These are phyloP conservation scores for Oehlia diaphana DNA, from an alignment of 192 early-diverging fungal species.

Conservation along the genomic window DNA sequence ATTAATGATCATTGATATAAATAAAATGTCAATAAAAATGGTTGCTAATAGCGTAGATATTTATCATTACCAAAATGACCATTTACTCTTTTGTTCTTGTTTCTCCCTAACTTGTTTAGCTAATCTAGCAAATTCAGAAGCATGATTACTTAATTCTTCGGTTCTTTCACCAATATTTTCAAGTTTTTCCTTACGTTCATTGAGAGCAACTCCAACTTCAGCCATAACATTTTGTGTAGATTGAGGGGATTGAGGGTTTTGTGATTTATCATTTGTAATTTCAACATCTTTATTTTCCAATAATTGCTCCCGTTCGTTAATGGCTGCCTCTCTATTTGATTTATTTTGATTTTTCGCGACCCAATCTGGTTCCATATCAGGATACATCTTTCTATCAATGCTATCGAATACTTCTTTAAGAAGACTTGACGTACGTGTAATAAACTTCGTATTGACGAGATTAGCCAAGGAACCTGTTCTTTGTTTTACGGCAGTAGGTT, in stretches of 20 bases:
- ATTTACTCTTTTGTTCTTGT: not conserved
- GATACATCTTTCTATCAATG: slow-evolving; percentile 1
- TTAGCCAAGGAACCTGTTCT: not conserved
- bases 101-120: slow-evolving; percentile 60
- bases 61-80: too few relatives aligned
- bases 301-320: not conserved
- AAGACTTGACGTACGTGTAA: not conserved
- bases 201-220: slow-evolving; percentile 41
- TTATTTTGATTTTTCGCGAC: not conserved
- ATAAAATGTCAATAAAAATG: too few relatives aligned
- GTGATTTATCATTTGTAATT: not conserved
- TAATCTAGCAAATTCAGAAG: slow-evolving; percentile 55
- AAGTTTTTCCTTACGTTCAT: slow-evolving; percentile 69
- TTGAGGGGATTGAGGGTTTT: not conserved
- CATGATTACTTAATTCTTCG: slow-evolving; percentile 52
- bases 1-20: too few relatives aligned
- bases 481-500: not conserved
- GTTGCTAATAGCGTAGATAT: too few relatives aligned
- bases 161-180: slow-evolving; percentile 58
- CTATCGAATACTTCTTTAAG: slow-evolving; percentile 10
- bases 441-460: not conserved
- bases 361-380: not conserved
- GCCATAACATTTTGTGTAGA: slow-evolving; percentile 21
- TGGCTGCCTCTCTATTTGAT: not conserved
- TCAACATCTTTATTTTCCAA: not conserved